Conservation (phyloP, 148 eudicot species). For the Rhododendron henanense region DNA sequence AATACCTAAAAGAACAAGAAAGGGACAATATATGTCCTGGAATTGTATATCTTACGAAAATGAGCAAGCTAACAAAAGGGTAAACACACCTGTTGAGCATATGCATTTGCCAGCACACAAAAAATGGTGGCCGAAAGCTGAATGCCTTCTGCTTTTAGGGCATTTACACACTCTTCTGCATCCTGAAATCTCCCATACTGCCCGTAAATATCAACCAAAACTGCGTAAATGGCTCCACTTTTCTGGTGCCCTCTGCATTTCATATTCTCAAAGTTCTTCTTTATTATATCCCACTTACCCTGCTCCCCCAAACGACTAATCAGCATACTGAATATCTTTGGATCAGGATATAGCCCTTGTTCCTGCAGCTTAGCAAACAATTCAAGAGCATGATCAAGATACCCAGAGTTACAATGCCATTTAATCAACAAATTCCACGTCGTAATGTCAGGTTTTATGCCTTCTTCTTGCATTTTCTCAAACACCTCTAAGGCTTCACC, state of each 20-base stretch:
- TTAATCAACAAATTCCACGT: conserved; percentile 80
- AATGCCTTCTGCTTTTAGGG: conserved; percentile 44
- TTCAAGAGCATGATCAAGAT: conserved; percentile 46
- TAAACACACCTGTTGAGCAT: conserved; percentile 50
- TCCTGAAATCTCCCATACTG: conserved; percentile 71
- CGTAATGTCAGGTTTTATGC: conserved; percentile 55
- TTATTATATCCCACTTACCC: conserved; percentile 75
- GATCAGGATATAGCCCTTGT: conserved; percentile 90
- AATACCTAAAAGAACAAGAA: background rate
- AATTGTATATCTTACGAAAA: background rate
- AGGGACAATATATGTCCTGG: background rate
- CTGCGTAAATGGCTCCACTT: conserved; percentile 66
- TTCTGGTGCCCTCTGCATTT: conserved; percentile 55
- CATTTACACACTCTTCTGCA: conserved; percentile 61
- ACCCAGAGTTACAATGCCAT: conserved; percentile 71
- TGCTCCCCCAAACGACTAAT: conserved; percentile 67
- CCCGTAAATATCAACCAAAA: conserved; percentile 87
- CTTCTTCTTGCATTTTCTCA: conserved; percentile 55
- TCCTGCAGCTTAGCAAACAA: conserved; percentile 76
- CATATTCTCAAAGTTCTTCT: conserved; percentile 62
- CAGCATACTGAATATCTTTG: conserved; percentile 54
- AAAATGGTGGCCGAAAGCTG: conserved; percentile 46
- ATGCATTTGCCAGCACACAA: conserved; percentile 88
- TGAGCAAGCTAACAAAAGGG: background rate
- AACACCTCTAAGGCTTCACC: conserved; percentile 61